phyloP scores from a whole-genome alignment of 2,329 filamentous ascomycete species.

The Scytalidium lignicola region DNA sequence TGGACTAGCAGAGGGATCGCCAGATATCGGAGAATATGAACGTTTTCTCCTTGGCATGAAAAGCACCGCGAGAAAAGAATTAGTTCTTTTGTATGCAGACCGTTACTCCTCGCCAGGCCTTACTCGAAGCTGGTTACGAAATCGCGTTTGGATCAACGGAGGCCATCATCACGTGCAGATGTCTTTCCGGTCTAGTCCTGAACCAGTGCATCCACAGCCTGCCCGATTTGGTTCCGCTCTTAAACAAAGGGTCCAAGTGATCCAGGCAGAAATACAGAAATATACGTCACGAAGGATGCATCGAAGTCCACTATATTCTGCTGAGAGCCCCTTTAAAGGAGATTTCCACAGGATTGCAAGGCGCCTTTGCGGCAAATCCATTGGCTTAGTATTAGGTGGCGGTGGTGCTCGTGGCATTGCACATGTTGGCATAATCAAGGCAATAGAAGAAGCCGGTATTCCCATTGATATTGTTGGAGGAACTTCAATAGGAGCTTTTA shows the following conservation, averaged over 20 bases:
- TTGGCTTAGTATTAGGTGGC: conserved; percentile 89
- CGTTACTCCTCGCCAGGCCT: conserved; percentile 80
- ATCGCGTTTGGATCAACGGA: conserved; percentile 96
- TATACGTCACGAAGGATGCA: conserved; percentile 93
- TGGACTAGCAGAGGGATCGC: conserved; percentile 82
- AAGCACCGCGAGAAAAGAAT: conserved; percentile 87
- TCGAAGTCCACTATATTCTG: conserved; percentile 82
- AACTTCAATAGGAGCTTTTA: conserved; percentile 93
- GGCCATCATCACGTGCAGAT: conserved; percentile 98
- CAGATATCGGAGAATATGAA: conserved; percentile 92
- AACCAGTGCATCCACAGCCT: conserved; percentile 69
- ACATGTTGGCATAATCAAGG: conserved; percentile 89
- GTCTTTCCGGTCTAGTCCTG: conserved; percentile 71
- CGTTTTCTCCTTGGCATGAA: conserved; percentile 95
- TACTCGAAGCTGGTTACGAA: conserved; percentile 84
- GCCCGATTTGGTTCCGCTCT: conserved; percentile 79
- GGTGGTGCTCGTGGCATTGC: conserved; percentile 89
- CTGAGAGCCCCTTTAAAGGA: conserved; percentile 89
- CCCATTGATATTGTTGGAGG: conserved; percentile 94
- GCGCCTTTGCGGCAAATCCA: conserved; percentile 85
- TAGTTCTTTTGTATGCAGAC: conserved; percentile 85
- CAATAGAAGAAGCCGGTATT: conserved; percentile 92
- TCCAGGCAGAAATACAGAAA: conserved; percentile 97
- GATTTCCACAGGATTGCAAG: conserved; percentile 93
- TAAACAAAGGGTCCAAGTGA: conserved; percentile 87